Conservation (phyloP, 805 yeast genomes). For the Zygosaccharomyces siamensis region DNA sequence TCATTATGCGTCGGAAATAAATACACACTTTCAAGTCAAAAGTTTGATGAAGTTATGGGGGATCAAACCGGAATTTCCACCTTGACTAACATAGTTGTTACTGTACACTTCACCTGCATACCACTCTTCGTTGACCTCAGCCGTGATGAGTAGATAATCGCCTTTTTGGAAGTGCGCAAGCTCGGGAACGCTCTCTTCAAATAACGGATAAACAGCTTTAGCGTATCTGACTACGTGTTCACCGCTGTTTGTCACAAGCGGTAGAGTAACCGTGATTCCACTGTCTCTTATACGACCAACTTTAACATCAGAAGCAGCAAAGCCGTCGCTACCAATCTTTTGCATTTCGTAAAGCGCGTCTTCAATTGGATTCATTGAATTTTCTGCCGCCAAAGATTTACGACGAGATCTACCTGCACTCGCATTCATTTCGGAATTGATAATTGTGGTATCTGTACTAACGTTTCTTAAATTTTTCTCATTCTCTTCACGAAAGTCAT, state of each 20-base stretch:
- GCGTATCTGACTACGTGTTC: conserved; percentile 30
- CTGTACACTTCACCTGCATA: conserved; percentile 33
- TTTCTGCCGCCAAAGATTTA: conserved; percentile 30
- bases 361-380: conserved; percentile 28
- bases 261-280: conserved; percentile 33
- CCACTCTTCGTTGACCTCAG: conserved; percentile 32
- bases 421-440: conserved; percentile 8
- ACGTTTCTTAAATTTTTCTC: conserved; percentile 12
- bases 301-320: conserved; percentile 15
- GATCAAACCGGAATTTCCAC: conserved; percentile 24
- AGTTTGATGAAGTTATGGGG: conserved; percentile 27
- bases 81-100: conserved; percentile 19
- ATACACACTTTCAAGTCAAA: conserved; percentile 6
- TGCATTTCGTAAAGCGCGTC: conserved; percentile 33
- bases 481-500: not conserved
- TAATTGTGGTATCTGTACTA: conserved; percentile 21
- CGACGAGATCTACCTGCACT: conserved; percentile 16
- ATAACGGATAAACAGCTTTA: conserved; percentile 30
- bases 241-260: conserved; percentile 25
- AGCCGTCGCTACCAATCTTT: conserved; percentile 24
- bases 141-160: conserved; percentile 31
- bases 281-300: conserved; percentile 28
- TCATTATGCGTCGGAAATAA: conserved; percentile 3
- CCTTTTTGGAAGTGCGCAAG: conserved; percentile 30
- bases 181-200: conserved; percentile 29